Conservation (phyloP, 345 rosid genomes). For the Reutealis trisperma region DNA sequence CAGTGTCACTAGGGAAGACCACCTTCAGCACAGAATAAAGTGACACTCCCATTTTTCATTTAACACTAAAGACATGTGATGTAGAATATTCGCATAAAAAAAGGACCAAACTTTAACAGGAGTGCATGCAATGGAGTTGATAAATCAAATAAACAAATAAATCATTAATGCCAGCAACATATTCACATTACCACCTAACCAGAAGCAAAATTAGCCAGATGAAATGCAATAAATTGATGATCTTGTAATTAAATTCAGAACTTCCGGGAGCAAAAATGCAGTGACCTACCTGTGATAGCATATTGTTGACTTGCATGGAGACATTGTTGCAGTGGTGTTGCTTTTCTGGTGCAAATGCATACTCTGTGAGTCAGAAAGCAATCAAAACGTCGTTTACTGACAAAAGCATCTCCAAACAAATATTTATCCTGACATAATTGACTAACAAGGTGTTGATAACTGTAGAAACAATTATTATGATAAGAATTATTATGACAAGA, state of each 20-base stretch:
- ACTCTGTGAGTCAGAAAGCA: conserved; percentile 20
- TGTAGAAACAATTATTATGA: conserved; percentile 8
- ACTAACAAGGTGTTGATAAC: conserved; percentile 5
- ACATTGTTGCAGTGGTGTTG: conserved; percentile 3
- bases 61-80: conserved; percentile 15
- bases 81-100: conserved; percentile 23
- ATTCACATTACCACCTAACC: not conserved
- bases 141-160: conserved; percentile 8
- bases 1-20: conserved; percentile 4
- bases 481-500: conserved; percentile 29
- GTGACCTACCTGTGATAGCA: conserved; percentile 12
- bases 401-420: conserved; percentile 18
- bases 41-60: conserved; percentile 20
- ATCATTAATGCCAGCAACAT: not conserved
- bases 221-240: not conserved
- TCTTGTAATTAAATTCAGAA: not conserved
- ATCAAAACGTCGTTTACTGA: not conserved
- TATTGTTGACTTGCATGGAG: not conserved
- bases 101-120: conserved; percentile 1
- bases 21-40: conserved; percentile 23
- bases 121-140: conserved; percentile 20
- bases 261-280: not conserved
- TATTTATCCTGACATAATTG: conserved; percentile 14
- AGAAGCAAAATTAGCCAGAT: conserved; percentile 11
- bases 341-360: conserved; percentile 15